A percentile compares a stretch with the other conserved stretches of the same genome.
Conservation (phyloP, 352 stramenopile species). For the Globisporangium polare region DNA sequence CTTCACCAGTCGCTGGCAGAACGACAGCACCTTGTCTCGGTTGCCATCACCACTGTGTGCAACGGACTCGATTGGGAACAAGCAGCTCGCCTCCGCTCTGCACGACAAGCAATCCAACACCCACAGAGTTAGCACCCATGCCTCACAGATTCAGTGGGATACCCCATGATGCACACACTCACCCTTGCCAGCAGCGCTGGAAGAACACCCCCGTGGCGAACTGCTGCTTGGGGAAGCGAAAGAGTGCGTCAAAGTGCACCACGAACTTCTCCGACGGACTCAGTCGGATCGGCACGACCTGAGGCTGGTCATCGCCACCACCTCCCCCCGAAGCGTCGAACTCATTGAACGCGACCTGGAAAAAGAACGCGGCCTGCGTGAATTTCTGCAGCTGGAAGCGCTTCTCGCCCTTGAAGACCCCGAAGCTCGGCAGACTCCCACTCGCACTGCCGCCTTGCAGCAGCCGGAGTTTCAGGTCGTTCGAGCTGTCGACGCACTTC, state of each 20-base stretch:
- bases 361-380: conserved; percentile 39
- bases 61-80: conserved; percentile 12
- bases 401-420: conserved; percentile 59
- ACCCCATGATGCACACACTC: neutral
- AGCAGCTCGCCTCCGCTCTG: conserved; percentile 13
- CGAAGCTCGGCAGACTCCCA: conserved; percentile 48
- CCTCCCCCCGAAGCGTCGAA: conserved; percentile 6
- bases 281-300: conserved; percentile 14
- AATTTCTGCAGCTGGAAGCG: conserved; percentile 67
- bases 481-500: conserved; percentile 48
- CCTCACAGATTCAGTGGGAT: no score
- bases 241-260: conserved; percentile 50
- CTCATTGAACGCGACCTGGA: conserved; percentile 60
- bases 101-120: conserved; percentile 3
- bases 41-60: neutral
- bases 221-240: conserved; percentile 25
- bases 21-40: conserved; percentile 19
- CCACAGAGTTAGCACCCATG: conserved; percentile 6
- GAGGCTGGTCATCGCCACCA: conserved; percentile 18
- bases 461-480: conserved; percentile 58
- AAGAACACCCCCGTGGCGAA: conserved; percentile 40
- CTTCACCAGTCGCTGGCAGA: conserved; percentile 36
- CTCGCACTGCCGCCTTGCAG: conserved; percentile 31
- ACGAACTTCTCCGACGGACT: conserved; percentile 39
- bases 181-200: conserved; percentile 53